Percentiles rank a stretch among this genome's conserved stretches.
phyloP scores from a whole-genome alignment of 495 filamentous ascomycete species.

The Penicillium waksmanii region DNA sequence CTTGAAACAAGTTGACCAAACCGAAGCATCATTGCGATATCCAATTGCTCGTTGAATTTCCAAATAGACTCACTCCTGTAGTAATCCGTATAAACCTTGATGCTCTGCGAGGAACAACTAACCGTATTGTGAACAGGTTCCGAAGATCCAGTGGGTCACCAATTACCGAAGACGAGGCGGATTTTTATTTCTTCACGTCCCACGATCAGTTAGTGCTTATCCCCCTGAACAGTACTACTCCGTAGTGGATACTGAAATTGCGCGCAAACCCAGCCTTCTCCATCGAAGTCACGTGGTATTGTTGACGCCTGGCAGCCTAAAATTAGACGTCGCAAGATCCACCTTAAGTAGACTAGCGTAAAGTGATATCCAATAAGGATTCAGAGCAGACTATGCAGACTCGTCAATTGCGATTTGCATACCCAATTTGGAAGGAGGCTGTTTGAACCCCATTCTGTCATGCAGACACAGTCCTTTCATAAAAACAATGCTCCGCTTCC shows the following conservation, averaged over 20 bases:
- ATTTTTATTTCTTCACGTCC: not conserved
- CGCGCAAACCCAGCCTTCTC: not conserved
- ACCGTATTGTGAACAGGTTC: not conserved
- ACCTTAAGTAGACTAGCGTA: not conserved
- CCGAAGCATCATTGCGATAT: no score
- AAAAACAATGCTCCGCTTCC: not conserved
- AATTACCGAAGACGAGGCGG: not conserved
- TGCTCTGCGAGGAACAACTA: no score
- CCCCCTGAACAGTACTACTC: not conserved
- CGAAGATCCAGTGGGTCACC: not conserved
- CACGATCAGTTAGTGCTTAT: conserved; percentile 1
- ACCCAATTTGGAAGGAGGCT: not conserved
- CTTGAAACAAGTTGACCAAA: not conserved
- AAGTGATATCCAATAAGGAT: not conserved
- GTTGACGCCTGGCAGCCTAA: not conserved
- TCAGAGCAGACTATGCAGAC: not conserved
- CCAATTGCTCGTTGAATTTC: no score
- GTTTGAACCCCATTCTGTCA: not conserved
- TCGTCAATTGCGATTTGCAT: not conserved
- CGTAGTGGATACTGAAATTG: not conserved
- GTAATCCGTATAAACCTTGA: no score
- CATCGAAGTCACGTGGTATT: not conserved
- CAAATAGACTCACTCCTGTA: no score
- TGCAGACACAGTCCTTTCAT: not conserved
- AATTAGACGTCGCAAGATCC: not conserved